Evolutionary conservation across 2,329 filamentous ascomycete species (phyloP).

Genomic region (Penicillium hordei): DNA sequence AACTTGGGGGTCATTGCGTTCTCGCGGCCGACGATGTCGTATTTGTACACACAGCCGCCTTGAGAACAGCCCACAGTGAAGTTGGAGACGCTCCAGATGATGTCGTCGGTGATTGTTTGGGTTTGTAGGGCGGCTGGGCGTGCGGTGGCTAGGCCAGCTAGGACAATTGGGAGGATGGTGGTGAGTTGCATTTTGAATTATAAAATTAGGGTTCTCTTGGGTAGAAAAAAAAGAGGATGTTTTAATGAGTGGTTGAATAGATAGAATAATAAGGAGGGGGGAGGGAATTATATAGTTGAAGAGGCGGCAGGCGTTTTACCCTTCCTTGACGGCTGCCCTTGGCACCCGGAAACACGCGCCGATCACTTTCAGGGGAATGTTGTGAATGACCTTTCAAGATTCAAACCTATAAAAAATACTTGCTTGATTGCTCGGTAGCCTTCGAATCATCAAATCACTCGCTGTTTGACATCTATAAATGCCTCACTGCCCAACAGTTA

Average conservation of each 20-base stretch:
- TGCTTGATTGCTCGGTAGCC: not conserved
- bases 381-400: not conserved
- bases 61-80: conserved; percentile 36
- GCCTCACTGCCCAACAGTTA: conserved; percentile 6
- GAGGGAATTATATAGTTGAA: conserved; percentile 10
- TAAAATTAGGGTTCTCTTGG: not conserved
- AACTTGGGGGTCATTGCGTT: conserved; percentile 36
- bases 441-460: not conserved
- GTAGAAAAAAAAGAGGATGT: not conserved
- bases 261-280: not conserved
- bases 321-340: not conserved
- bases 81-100: conserved; percentile 35
- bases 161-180: conserved; percentile 25
- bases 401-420: not conserved
- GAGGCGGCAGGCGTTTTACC: not conserved
- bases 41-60: conserved; percentile 35
- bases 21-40: conserved; percentile 30
- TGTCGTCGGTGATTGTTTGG: conserved; percentile 11
- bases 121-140: conserved; percentile 16
- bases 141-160: conserved; percentile 27
- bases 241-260: not conserved
- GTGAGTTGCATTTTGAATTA: conserved; percentile 32
- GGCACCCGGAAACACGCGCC: not conserved
- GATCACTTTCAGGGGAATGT: conserved; percentile 12
- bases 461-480: not conserved